Evolutionary conservation across 257 asterid genomes (phyloP), one percentile per base, ranked within the genome.

Genomic region (Prunella vulgaris): DNA sequence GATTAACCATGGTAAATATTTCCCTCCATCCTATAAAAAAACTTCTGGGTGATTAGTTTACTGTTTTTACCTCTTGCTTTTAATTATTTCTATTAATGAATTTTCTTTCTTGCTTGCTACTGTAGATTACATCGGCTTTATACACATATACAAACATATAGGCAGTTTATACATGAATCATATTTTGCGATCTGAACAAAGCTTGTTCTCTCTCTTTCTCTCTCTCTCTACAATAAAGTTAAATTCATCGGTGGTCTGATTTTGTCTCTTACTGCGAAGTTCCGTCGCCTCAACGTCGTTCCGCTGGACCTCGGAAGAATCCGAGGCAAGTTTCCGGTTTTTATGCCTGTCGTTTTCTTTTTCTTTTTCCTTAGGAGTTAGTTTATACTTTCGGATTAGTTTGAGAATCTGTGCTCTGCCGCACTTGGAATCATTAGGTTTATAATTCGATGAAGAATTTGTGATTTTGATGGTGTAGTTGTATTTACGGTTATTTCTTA

Each of bases 111-210:
- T 32, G 61, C 51, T 56, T 59, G 46, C 44, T 5, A 17, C 46
- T 65, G 68, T 57, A 25, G 51, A 51, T 33, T 66, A 35, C 24
- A 61, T 33, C 70, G 70, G 42, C 70, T 44, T 22, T 61, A 60
- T 71, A 58, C 51, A 22, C 17, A 18, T 15, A 37, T 3, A 17
- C 22, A 38, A 30, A 25, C 28, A 35, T 21, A 24, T 25, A 70
- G 49, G 42, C 15, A 22, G 54, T 63, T 35, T 53, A 59, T 24
- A 70, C 65, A 58, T 8, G 66, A 72, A 14, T 15, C 33, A 24
- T 59, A 49, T 32, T 74, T 52, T 60, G 80, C 79, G 80, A 79
- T 71, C 77, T 71, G 63, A 30, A 56, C 84, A 61, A 76, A 75
- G 80, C 76, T 40, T 54, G n/a, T n/a, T n/a, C n/a, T n/a, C n/a